These are phyloP conservation scores for Alternaria incomplexa DNA, from an alignment of 2,329 filamentous ascomycete species.

Conservation along the genomic window DNA sequence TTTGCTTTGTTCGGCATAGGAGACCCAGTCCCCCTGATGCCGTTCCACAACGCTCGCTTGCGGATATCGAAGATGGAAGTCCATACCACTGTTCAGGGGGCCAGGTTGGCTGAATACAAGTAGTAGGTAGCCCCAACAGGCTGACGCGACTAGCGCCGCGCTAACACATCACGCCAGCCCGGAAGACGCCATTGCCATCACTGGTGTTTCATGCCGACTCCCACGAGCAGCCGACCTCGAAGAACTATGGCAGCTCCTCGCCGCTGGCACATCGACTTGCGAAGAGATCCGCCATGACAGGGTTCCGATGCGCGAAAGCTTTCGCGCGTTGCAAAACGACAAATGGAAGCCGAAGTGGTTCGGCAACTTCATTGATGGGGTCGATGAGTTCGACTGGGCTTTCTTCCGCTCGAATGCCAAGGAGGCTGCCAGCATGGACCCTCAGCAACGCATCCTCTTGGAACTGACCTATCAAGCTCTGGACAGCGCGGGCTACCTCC, in stretches of 20 bases:
- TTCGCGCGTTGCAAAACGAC: conserved; percentile 11
- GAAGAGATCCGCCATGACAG: conserved; percentile 8
- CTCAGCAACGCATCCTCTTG: conserved; percentile 34
- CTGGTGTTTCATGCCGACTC: conserved; percentile 17
- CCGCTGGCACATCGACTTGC: conserved; percentile 9
- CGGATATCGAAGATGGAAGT: conserved; percentile 16
- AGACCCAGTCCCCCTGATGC: conserved; percentile 24
- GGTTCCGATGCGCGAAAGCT: conserved; percentile 9
- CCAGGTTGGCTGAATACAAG: conserved; percentile 5
- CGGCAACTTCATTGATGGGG: conserved; percentile 29
- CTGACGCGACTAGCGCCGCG: not conserved
- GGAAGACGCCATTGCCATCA: conserved; percentile 13
- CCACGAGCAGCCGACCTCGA: conserved; percentile 16
- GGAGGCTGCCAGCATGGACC: conserved; percentile 34
- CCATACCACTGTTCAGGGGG: conserved; percentile 5
- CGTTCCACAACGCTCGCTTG: conserved; percentile 18
- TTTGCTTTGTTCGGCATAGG: conserved; percentile 29
- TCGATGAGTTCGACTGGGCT: conserved; percentile 43
- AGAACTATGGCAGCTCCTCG: conserved; percentile 19
- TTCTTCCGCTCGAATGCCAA: conserved; percentile 32
- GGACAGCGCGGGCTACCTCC: conserved; percentile 38
- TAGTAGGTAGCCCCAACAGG: conserved; percentile 5
- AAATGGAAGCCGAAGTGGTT: conserved; percentile 16
- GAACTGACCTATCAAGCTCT: conserved; percentile 46
- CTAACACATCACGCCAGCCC: conserved; percentile 5